Evolutionary conservation across 176 grass and related monocot genomes (phyloP), one percentile per base, ranked within the genome.

Genomic region (Cenchrus fungigraminus): DNA sequence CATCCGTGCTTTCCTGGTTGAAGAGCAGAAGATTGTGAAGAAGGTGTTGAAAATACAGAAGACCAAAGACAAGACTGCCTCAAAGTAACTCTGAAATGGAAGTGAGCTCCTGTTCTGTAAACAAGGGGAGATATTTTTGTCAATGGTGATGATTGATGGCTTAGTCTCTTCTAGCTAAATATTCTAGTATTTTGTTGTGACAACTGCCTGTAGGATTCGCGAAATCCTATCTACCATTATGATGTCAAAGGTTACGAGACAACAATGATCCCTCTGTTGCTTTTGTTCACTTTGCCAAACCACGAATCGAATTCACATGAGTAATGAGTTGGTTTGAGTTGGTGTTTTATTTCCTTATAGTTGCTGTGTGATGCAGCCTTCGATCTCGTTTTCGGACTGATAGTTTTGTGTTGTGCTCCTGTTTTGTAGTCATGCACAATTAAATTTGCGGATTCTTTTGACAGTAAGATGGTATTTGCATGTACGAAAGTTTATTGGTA

Each of bases 11-110:
- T 97, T 97, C 70, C 76, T 97, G 82, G 95, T 97, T 50, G 95
- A 98, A 89, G 95, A 95, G 91, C 92, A 98, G 90, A 98, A 98
- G 84, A 98, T 98, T 85, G 95, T 98, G 81, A 98, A 98, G 91
- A 98, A 98, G 57, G 92, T 98, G 67, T 91, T 98, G 91, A 97
- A 97, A 88, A 68, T 97, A 75, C 92, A 97, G 85, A 97, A 97
- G 65, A 88, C 90, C 59, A 94, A 94, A 58, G 90, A 94, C 50
- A 97, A 97, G 85, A 85, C 86, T 6, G 13, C 85, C 32, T 80
- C 92, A 12, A 97, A 94, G 88, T 86, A 90, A 71, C 55, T 82
- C 46, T 65, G 49, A 88, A 61, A 29, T 47, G 17, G 22, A 79
- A 87, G 19, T 11, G 70, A 49, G 9, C 74, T 25, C 58, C 16